A percentile compares a stretch with the other conserved stretches of the same genome.
Evolutionary conservation across 1,284 basidiomycete species (phyloP).

Genomic region (Heterobasidion parviporum): DNA sequence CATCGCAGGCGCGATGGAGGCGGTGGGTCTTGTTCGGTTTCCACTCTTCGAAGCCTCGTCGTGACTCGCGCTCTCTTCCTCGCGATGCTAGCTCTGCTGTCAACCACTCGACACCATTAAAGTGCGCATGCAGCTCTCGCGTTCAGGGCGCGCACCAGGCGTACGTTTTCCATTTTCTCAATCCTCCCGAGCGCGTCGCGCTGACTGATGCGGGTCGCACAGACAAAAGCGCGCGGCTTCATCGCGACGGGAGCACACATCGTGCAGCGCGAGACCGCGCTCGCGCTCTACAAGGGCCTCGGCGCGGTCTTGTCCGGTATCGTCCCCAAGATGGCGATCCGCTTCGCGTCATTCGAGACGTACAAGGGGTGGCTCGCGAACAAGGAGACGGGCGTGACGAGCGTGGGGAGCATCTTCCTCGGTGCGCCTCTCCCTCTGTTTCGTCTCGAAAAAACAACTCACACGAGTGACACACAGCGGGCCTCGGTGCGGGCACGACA

Average conservation of each 20-base stretch:
- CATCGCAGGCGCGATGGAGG: slow-evolving; percentile 86
- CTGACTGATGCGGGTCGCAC: not conserved
- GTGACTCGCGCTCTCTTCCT: not conserved
- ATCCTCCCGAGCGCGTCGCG: not conserved
- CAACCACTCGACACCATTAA: slow-evolving; percentile 96
- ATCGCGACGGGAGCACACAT: slow-evolving; percentile 90
- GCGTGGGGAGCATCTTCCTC: slow-evolving; percentile 71
- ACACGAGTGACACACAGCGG: slow-evolving; percentile 42
- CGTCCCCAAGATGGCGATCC: slow-evolving; percentile 99
- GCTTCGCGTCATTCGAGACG: slow-evolving; percentile 95
- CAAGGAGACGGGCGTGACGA: slow-evolving; percentile 69
- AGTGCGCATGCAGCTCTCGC: slow-evolving; percentile 95
- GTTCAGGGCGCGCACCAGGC: slow-evolving; percentile 67
- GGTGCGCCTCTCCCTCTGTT: slow-evolving; percentile 28
- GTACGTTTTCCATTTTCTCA: slow-evolving; percentile 42
- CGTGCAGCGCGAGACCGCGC: slow-evolving; percentile 84
- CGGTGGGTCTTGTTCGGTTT: slow-evolving; percentile 42
- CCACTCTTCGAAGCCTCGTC: not conserved
- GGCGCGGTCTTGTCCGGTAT: slow-evolving; percentile 97
- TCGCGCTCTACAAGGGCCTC: slow-evolving; percentile 97
- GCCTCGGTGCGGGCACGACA: slow-evolving; percentile 89
- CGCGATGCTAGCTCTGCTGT: slow-evolving; percentile 48
- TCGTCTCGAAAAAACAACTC: slow-evolving; percentile 7
- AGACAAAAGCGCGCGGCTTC: slow-evolving; percentile 93
- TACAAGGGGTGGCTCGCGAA: slow-evolving; percentile 86